Base-by-base conservation (phyloP, 2,329 filamentous ascomycete species). In the Chaetomium strumarium region DNA sequence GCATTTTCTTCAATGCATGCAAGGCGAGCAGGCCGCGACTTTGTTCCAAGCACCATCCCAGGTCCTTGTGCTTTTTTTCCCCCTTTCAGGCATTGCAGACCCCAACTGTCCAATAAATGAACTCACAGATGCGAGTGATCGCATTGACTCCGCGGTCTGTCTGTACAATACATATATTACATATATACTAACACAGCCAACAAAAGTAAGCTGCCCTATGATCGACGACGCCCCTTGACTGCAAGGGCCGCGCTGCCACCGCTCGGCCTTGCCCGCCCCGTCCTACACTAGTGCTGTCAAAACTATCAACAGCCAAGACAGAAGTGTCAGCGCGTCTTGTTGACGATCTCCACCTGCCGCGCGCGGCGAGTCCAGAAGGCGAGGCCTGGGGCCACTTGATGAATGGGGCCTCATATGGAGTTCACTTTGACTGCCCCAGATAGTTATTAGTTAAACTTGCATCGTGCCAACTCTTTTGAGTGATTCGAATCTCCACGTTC, bases 191-290 rank as follows among this genome's bases (percentile, higher is more conserved):
- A 24, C 24, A 7, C 24, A 24, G 24, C 7, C 3, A 14, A 14
- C 12, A 34, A 34, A 6, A 14, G 12, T 16, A 29, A 46, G 6
- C 24, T 34, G 20, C 16, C 11, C 11, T 13, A 14, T 7, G 57
- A 56, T 58, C 53, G 52, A 42, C 58, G 42, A 49, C 46, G 39
- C 47, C 54, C 51, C 56, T 53, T 53, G 56, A 52, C 52, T 36
- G 29, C 46, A 48, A 41, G 49, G 49, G 46, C 30, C 16, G 49
- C 19, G 31, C 10, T 14, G 10, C 49, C 30, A 20, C 20, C 17
- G 31, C 49, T 50, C 11, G 33, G 11, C 33, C 19, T 7, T 24
- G 24, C 24, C 24, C 24, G 24, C 24, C 24, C 24, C 24, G 14
- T 4, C 24, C 24, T 10, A 20, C n/a, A 17, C 24, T n/a, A 14